Evolutionary conservation across 2,329 filamentous ascomycete species (phyloP).

Genomic region (Zymoseptoria passerinii): DNA sequence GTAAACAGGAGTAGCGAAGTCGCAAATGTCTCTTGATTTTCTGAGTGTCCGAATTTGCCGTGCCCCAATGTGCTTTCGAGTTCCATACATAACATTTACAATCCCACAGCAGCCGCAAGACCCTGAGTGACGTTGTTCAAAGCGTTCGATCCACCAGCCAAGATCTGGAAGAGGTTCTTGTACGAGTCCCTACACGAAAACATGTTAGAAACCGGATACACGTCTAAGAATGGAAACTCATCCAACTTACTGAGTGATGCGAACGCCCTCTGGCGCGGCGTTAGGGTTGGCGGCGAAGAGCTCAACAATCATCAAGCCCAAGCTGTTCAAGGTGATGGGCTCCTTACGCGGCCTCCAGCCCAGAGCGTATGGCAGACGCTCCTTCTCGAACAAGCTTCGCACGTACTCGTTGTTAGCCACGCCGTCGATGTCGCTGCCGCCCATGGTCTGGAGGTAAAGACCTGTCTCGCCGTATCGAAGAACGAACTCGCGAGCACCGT

Average conservation of each 20-base stretch:
- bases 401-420: constrained; percentile 25
- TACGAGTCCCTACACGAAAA: constrained; percentile 16
- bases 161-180: constrained; percentile 19
- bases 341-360: constrained; percentile 22
- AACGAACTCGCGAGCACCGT: constrained; percentile 24
- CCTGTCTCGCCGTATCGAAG: constrained; percentile 30
- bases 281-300: constrained; percentile 8
- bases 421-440: constrained; percentile 20
- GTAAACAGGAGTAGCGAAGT: too few relatives aligned
- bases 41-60: not conserved
- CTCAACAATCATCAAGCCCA: constrained; percentile 7
- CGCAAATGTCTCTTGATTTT: not conserved
- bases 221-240: not conserved
- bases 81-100: constrained; percentile 9
- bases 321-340: constrained; percentile 6
- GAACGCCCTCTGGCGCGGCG: not conserved
- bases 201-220: not conserved
- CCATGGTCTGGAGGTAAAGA: constrained; percentile 25
- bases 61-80: not conserved
- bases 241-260: not conserved
- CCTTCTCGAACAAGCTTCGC: constrained; percentile 20
- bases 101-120: constrained; percentile 16
- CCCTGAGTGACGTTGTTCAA: constrained; percentile 22
- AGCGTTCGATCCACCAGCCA: constrained; percentile 21
- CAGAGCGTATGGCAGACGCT: constrained; percentile 25